Evolutionary conservation across 2,329 filamentous ascomycete species (phyloP), one percentile per base, ranked within the genome.

Genomic region (Sphaceloma murrayae): DNA sequence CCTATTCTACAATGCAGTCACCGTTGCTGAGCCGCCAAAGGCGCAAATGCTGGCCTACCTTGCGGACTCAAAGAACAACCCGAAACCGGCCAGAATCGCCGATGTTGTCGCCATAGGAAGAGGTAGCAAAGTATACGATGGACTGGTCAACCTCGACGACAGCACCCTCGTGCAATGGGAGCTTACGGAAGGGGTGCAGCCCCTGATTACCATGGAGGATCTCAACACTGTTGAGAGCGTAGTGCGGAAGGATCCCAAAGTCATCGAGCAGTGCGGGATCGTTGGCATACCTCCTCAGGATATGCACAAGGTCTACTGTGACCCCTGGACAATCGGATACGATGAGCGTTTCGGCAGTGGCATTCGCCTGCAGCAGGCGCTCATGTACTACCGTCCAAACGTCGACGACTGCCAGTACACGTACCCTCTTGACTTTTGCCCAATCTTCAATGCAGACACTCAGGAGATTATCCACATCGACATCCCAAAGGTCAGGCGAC

Each of bases 281-380:
- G 75, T 86, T 48, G 88, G 88, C 1, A 85, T 95, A 48, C 76
- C 85, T 9, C 73, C 72, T 46, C 73, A 83, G 53, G 84, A 94
- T 49, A 94, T 95, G 88, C 69, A 91, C 69, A 94, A 94, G 65
- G 85, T 95, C 36, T 94, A 93, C 68, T 94, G 87, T 63, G 88
- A 95, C 60, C 86, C 85, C 8, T 95, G 88, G 88, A 94, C 88
- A 1, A 94, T 95, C 62, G 88, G 88, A 38, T 94, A 86, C 59
- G 88, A 95, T 55, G 85, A 93, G 66, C 80, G 88, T 33, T 91
- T 87, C 56, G 88, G 87, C 49, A 89, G 67, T 59, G 70, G 70
- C 32, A 71, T 85, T 32, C 79, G 88, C 45, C 75, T 94, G 3
- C 88, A 95, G 65, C 88, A 95, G 65, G 88, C 86, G 2, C 69